phyloP scores from a whole-genome alignment of 352 stramenopile species.

The Labyrinthula sp. region DNA sequence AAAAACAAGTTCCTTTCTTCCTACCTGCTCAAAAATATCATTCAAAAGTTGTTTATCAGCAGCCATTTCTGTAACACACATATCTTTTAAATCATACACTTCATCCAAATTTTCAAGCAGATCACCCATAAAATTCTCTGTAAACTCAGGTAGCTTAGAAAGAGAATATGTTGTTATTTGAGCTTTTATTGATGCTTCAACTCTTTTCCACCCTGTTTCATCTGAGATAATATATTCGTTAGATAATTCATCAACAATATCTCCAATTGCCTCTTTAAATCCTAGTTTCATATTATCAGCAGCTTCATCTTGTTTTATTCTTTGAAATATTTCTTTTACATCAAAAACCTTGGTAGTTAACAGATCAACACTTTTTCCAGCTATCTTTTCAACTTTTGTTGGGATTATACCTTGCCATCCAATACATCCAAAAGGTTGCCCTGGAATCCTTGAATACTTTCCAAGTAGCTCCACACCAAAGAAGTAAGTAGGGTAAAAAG shows the following conservation, averaged over 20 bases:
- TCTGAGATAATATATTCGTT: conserved; percentile 16
- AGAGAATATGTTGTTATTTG: conserved; percentile 18
- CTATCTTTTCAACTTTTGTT: conserved; percentile 86
- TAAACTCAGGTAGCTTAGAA: conserved; percentile 7
- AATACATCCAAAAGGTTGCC: conserved; percentile 25
- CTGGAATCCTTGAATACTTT: conserved; percentile 1
- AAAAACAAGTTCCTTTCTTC: conserved; percentile 62
- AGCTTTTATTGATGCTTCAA: conserved; percentile 2
- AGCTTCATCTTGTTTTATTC: conserved; percentile 54
- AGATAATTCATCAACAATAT: conserved; percentile 8
- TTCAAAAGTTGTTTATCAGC: conserved; percentile 65
- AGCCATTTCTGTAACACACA: conserved; percentile 66
- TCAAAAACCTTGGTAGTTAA: conserved; percentile 77
- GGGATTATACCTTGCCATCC: conserved; percentile 91
- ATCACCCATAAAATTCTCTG: conserved; percentile 50
- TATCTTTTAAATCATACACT: conserved; percentile 68
- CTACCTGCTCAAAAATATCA: conserved; percentile 70
- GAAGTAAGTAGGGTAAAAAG: conserved; percentile 86
- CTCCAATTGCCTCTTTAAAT: conserved; percentile 5
- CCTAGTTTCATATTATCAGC: conserved; percentile 18
- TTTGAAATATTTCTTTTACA: conserved; percentile 62
- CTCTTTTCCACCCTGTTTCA: conserved; percentile 9
- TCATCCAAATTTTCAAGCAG: conserved; percentile 70
- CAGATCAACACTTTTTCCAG: conserved; percentile 57
- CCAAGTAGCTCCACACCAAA: conserved; percentile 50